Evolutionary conservation across 768 basidiomycete genomes (phyloP).

Genomic region (Gautieria morchelliformis): DNA sequence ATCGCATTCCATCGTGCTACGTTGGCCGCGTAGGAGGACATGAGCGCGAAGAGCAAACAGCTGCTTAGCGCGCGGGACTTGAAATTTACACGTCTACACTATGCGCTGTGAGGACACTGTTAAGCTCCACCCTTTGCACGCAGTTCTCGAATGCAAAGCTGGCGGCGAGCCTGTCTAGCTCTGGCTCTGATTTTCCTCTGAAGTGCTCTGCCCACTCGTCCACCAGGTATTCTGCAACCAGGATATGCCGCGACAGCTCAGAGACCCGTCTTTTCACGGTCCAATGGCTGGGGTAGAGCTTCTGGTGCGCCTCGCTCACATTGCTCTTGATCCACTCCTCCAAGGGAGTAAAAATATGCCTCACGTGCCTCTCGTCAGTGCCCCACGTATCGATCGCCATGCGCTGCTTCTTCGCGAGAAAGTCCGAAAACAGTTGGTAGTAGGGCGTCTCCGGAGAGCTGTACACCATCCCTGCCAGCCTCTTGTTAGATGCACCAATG

Average conservation of each 20-base stretch:
- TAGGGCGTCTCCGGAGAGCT: slow-evolving; percentile 60
- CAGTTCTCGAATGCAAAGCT: slow-evolving; percentile 69
- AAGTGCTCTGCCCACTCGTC: slow-evolving; percentile 70
- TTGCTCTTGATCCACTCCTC: slow-evolving; percentile 50
- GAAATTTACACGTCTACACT: not conserved
- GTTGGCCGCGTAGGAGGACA: slow-evolving; percentile 7
- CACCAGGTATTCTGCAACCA: slow-evolving; percentile 62
- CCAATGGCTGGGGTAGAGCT: slow-evolving; percentile 65
- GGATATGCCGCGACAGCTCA: slow-evolving; percentile 54
- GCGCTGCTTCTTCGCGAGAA: slow-evolving; percentile 69
- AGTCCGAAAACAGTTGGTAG: slow-evolving; percentile 56
- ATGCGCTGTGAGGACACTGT: slow-evolving; percentile 26
- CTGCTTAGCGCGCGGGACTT: not conserved
- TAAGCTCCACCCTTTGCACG: slow-evolving; percentile 56
- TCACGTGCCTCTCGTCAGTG: slow-evolving; percentile 48
- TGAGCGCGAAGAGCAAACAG: not conserved
- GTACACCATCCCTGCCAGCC: slow-evolving; percentile 75
- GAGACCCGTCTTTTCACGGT: slow-evolving; percentile 44
- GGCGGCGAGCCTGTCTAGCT: slow-evolving; percentile 65
- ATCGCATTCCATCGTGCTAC: slow-evolving; percentile 71
- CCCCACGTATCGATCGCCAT: slow-evolving; percentile 77
- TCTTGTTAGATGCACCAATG: not conserved
- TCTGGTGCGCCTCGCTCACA: slow-evolving; percentile 33
- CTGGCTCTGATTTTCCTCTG: slow-evolving; percentile 41
- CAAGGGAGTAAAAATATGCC: slow-evolving; percentile 54